phyloP scores from a whole-genome alignment of 441 rosid species.

The Erysimum pusillum region DNA sequence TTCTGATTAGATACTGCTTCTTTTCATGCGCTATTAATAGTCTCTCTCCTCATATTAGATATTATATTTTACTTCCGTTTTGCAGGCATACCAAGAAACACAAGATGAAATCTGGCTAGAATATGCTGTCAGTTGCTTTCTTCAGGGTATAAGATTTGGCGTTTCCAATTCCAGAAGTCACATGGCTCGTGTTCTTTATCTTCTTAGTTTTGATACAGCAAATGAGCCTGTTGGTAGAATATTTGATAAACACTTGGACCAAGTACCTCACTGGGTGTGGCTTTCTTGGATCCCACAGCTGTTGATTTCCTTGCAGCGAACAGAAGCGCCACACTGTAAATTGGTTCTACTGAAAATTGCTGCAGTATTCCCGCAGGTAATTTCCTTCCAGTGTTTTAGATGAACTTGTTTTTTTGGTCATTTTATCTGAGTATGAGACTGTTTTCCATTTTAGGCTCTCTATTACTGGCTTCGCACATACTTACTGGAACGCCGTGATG shows the following conservation, averaged over 20 bases:
- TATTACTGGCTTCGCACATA: slow-evolving; percentile 99
- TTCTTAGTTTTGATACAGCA: slow-evolving; percentile 96
- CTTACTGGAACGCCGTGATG: slow-evolving; percentile 98
- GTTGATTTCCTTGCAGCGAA: slow-evolving; percentile 94
- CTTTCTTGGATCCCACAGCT: slow-evolving; percentile 99
- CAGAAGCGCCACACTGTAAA: slow-evolving; percentile 97
- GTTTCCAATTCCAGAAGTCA: slow-evolving; percentile 97
- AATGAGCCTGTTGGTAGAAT: slow-evolving; percentile 94
- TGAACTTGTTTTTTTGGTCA: slow-evolving; percentile 7
- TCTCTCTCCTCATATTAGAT: slow-evolving; percentile 32
- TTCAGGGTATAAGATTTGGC: slow-evolving; percentile 98
- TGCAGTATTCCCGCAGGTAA: slow-evolving; percentile 90
- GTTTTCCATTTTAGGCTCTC: slow-evolving; percentile 68
- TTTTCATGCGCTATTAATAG: slow-evolving; percentile 34
- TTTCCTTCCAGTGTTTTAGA: slow-evolving; percentile 10
- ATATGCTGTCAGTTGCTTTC: slow-evolving; percentile 98
- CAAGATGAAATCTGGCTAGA: slow-evolving; percentile 97
- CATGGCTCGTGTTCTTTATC: slow-evolving; percentile 94
- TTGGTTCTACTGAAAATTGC: slow-evolving; percentile 91
- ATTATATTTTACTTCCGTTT: slow-evolving; percentile 44
- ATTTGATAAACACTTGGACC: slow-evolving; percentile 93
- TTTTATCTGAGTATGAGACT: slow-evolving; percentile 34
- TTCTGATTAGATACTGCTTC: slow-evolving; percentile 33
- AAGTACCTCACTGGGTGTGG: slow-evolving; percentile 99
- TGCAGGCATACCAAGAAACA: slow-evolving; percentile 86